Evolutionary conservation across 2,329 filamentous ascomycete genomes (phyloP), one percentile per base, ranked within the genome.

Genomic region (Nothophaeocryptopus gaeumannii): DNA sequence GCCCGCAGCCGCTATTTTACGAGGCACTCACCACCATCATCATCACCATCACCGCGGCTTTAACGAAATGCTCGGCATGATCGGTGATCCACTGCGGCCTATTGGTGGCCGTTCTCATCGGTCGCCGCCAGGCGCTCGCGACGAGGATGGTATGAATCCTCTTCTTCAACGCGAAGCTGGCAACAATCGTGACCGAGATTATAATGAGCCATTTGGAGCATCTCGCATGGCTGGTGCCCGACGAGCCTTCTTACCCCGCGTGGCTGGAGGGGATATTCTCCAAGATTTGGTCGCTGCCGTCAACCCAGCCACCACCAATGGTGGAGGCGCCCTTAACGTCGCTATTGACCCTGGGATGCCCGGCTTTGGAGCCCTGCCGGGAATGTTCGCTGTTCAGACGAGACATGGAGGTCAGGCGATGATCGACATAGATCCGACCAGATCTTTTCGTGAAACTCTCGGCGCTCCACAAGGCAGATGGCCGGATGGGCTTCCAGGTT

Each of bases 81-180:
- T 63, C 29, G 53, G 49, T 20, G 58, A 58, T 39, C 54, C 52
- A n/a, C 32, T 62, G 11, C 53, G 60, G 31, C 56, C 56, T 8
- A 45, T 44, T 26, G 54, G 52, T 5, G 35, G 45, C 44, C 45
- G 56, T 29, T 54, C 52, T 32, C 52, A 58, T 26, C 50, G 54
- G 32, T 45, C 77, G 80, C 51, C 53, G 2, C 55, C 55, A n/a
- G 54, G 52, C 43, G 35, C 51, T 49, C 77, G 77, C 26, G 78
- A 80, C 31, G 89, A 96, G 57, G 91, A 96, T 65, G 90, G 89
- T 3, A 78, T 84, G 15, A 96, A 97, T 64, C 92, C 92, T 37
- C 77, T 97, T 10, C 81, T 97, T 46, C 86, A 90, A 44, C 63
- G 67, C 32, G 58, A 57, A 41, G 50, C 45, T 10, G 53, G 38